Conservation (phyloP, 1,284 basidiomycete species). For the Malassezia slooffiae region DNA sequence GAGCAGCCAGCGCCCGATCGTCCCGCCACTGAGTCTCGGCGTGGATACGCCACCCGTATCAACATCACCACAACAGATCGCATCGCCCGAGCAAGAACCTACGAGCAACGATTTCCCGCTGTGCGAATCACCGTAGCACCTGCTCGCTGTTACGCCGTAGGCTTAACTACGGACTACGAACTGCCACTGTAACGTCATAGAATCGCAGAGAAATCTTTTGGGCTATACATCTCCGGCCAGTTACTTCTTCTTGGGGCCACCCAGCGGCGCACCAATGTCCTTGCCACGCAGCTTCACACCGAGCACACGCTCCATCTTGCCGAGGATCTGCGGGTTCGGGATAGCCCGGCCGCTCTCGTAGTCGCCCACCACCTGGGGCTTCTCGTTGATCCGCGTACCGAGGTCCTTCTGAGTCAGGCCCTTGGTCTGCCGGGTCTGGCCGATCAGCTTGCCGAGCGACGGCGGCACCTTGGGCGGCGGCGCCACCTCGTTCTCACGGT, state of each 20-base stretch:
- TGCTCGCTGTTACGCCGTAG: too few relatives aligned
- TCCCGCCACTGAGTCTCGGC: too few relatives aligned
- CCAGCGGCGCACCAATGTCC: slow-evolving; percentile 33
- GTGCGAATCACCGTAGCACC: not conserved
- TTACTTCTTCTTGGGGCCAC: slow-evolving; percentile 17
- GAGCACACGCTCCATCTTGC: slow-evolving; percentile 79
- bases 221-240: not conserved
- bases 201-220: too few relatives aligned
- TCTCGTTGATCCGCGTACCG: slow-evolving; percentile 83
- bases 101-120: too few relatives aligned
- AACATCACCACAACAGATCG: too few relatives aligned
- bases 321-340: slow-evolving; percentile 77
- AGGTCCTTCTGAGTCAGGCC: slow-evolving; percentile 83
- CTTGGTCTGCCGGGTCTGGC: slow-evolving; percentile 65
- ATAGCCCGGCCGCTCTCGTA: slow-evolving; percentile 74
- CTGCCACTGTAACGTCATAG: too few relatives aligned
- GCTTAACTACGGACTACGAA: too few relatives aligned
- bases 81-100: too few relatives aligned
- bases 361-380: slow-evolving; percentile 73
- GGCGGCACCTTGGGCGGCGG: slow-evolving; percentile 75
- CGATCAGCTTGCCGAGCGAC: slow-evolving; percentile 75
- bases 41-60: too few relatives aligned
- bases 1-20: too few relatives aligned
- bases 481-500: slow-evolving; percentile 69
- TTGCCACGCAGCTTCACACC: slow-evolving; percentile 76